Conservation (phyloP, 805 yeast species). For the Wickerhamomyces ciferrii region DNA sequence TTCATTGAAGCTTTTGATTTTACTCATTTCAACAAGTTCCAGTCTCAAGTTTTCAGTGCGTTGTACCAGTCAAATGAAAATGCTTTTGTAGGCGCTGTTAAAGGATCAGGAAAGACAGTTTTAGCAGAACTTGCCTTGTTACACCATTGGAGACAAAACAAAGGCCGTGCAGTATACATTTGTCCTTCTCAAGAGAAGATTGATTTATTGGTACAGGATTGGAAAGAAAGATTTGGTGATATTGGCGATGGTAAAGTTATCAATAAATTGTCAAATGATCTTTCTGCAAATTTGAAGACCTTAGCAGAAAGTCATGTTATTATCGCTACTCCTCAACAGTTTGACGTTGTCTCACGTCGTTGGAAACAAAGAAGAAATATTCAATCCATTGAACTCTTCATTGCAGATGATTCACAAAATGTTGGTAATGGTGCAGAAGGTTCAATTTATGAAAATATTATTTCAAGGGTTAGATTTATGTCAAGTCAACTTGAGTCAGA, state of each 20-base stretch:
- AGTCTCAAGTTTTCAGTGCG: conserved; percentile 63
- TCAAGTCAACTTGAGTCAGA: conserved; percentile 55
- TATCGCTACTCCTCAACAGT: conserved; percentile 74
- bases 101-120: conserved; percentile 71
- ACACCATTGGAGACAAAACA: conserved; percentile 64
- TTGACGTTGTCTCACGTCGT: conserved; percentile 66
- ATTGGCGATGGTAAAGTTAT: conserved; percentile 57
- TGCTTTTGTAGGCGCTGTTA: conserved; percentile 63
- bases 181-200: conserved; percentile 55
- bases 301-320: conserved; percentile 61
- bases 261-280: conserved; percentile 47
- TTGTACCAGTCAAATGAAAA: conserved; percentile 55
- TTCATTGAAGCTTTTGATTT: conserved; percentile 42
- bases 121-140: conserved; percentile 71
- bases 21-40: conserved; percentile 60
- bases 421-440: conserved; percentile 58
- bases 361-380: conserved; percentile 79
- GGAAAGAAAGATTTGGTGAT: conserved; percentile 46
- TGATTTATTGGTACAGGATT: conserved; percentile 38
- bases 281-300: conserved; percentile 45
- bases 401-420: conserved; percentile 70
- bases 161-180: conserved; percentile 71
- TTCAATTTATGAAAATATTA: conserved; percentile 57
- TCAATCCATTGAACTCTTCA: conserved; percentile 59
- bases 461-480: conserved; percentile 71